Evolutionary conservation across 169 alveolate genomes (phyloP).

Genomic region (Plasmodium vivax): DNA sequence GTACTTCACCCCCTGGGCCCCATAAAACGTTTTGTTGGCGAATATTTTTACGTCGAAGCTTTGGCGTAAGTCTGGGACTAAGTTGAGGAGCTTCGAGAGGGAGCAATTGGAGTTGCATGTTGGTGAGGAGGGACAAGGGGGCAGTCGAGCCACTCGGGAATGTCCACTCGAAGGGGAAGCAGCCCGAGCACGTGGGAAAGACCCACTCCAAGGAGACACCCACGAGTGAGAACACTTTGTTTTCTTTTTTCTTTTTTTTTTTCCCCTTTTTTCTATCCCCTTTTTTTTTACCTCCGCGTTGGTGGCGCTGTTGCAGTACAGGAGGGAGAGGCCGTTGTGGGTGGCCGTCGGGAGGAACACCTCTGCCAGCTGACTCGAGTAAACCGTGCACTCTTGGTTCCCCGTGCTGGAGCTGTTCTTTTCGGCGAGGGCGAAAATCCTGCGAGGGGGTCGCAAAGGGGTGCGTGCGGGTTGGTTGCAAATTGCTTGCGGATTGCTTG

Average conservation of each 20-base stretch:
- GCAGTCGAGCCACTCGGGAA: too few species aligned
- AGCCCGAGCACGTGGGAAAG: not conserved
- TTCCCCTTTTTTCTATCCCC: too few species aligned
- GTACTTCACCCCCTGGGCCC: constrained; percentile 32
- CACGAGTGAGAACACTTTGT: not conserved
- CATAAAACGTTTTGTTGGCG: constrained; percentile 19
- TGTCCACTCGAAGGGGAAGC: too few species aligned
- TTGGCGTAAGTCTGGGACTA: constrained; percentile 19
- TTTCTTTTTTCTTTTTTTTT: too few species aligned
- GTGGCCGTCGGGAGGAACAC: constrained; percentile 11
- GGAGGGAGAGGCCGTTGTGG: constrained; percentile 1
- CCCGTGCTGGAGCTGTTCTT: not conserved
- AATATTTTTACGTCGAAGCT: constrained; percentile 11
- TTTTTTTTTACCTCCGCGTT: constrained; percentile 39
- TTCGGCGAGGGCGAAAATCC: constrained; percentile 46
- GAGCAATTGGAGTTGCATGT: not conserved
- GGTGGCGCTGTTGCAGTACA: constrained; percentile 48
- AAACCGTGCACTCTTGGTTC: constrained; percentile 33
- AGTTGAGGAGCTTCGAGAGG: constrained; percentile 16
- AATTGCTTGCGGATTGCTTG: too few species aligned
- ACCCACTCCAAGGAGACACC: not conserved
- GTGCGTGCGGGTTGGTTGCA: too few species aligned
- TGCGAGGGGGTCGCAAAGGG: not conserved
- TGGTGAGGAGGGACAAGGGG: too few species aligned
- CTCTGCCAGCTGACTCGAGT: not conserved